Percentiles rank a stretch among this genome's conserved stretches.
These are phyloP conservation scores for Ambrosiella cleistominuta DNA, from an alignment of 2,329 filamentous ascomycete genomes.

Conservation along the genomic window DNA sequence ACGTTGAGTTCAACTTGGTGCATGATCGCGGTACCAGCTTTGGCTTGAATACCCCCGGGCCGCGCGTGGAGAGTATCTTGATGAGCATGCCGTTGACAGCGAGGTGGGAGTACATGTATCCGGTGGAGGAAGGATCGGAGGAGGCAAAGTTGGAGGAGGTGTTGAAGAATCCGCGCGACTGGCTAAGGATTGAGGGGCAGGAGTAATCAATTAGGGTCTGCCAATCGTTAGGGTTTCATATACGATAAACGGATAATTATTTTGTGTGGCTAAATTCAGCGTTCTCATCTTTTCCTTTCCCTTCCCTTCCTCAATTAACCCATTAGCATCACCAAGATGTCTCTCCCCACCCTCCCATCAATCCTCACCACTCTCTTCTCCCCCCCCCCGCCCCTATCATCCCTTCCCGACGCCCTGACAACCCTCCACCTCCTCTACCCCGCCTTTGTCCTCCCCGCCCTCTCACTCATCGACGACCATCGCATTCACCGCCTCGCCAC, in stretches of 20 bases:
- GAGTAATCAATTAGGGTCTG: background rate
- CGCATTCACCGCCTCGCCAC: constrained; percentile 4
- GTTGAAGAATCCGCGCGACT: constrained; percentile 45
- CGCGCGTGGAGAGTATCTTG: constrained; percentile 85
- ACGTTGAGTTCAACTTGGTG: constrained; percentile 96
- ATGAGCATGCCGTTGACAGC: constrained; percentile 94
- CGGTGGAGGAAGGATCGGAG: constrained; percentile 53
- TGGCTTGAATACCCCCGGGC: constrained; percentile 79
- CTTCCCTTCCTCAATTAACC: background rate
- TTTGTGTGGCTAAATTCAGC: background rate
- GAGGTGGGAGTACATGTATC: constrained; percentile 91
- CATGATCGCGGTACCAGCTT: constrained; percentile 93
- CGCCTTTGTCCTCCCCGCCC: constrained; percentile 58
- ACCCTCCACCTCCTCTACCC: constrained; percentile 78
- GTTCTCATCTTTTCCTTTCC: background rate
- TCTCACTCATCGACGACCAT: constrained; percentile 70
- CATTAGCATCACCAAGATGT: constrained; percentile 19
- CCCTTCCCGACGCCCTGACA: constrained; percentile 30
- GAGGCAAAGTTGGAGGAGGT: constrained; percentile 71
- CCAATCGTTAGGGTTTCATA: background rate
- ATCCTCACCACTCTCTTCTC: constrained; percentile 6
- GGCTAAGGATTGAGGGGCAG: constrained; percentile 30
- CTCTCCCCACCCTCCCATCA: constrained; percentile 4
- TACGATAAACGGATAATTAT: background rate
- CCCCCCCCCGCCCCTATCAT: background rate